phyloP scores from a whole-genome alignment of 129 eudicot species.

The Tagetes patula region DNA sequence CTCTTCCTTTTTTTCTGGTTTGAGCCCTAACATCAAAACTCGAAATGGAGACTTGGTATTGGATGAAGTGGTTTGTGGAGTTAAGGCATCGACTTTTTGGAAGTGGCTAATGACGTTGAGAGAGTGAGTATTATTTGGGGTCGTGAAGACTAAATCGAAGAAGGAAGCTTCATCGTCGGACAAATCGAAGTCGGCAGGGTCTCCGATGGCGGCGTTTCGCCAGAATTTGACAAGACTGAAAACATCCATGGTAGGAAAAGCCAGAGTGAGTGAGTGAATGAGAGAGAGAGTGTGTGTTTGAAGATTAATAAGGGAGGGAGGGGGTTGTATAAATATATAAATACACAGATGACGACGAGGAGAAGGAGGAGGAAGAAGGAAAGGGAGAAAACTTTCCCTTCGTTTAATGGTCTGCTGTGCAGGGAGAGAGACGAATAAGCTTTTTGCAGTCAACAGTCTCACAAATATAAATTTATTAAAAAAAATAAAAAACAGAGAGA shows the following conservation, averaged over 20 bases:
- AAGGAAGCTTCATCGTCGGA: constrained; percentile 66
- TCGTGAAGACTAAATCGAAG: constrained; percentile 63
- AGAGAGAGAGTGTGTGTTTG: neutral
- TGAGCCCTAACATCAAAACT: constrained; percentile 47
- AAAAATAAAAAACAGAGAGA: neutral
- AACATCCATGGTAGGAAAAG: constrained; percentile 48
- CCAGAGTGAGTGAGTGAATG: constrained; percentile 9
- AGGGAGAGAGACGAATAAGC: constrained; percentile 37
- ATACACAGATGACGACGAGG: too few relatives aligned
- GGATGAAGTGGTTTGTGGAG: too few relatives aligned
- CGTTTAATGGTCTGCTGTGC: constrained; percentile 24
- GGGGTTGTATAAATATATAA: constrained; percentile 24
- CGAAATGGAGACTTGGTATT: constrained; percentile 43
- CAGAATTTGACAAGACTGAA: constrained; percentile 66
- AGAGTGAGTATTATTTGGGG: constrained; percentile 25
- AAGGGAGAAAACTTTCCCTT: constrained; percentile 32
- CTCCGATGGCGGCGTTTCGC: constrained; percentile 45
- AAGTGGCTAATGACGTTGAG: constrained; percentile 31
- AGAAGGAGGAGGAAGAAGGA: neutral
- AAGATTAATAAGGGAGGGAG: neutral
- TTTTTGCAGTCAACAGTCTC: constrained; percentile 27
- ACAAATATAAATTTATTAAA: too few relatives aligned
- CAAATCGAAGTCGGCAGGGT: constrained; percentile 27
- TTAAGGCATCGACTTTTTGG: neutral
- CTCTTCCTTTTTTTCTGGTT: constrained; percentile 31